phyloP scores from a whole-genome alignment of 2,329 filamentous ascomycete species.

The Blumeria graminis region DNA sequence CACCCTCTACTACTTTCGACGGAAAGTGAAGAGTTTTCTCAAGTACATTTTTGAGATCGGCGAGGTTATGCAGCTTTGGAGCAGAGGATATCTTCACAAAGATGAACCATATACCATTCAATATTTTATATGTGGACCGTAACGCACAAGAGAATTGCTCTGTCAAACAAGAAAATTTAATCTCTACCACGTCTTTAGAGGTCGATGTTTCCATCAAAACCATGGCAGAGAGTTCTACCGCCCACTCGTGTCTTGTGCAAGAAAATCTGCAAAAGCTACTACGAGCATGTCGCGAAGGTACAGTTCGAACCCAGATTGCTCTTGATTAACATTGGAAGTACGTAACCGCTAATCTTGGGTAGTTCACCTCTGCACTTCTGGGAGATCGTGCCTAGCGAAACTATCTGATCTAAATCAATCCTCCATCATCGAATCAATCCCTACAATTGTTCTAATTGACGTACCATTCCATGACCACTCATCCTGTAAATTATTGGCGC shows the following conservation, averaged over 20 bases:
- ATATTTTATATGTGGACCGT: slow-evolving; percentile 21
- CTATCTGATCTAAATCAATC: slow-evolving; percentile 25
- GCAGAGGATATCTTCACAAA: slow-evolving; percentile 9
- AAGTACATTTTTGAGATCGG: not conserved
- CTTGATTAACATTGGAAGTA: not conserved
- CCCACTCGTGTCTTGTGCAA: slow-evolving; percentile 17
- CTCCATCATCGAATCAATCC: slow-evolving; percentile 21
- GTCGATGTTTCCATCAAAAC: not conserved
- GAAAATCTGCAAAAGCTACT: slow-evolving; percentile 24
- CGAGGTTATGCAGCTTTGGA: not conserved
- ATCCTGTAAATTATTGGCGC: slow-evolving; percentile 4
- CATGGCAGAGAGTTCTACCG: not conserved
- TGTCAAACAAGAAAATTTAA: slow-evolving; percentile 15
- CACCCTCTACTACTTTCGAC: too few species aligned
- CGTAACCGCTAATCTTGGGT: not conserved
- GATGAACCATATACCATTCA: slow-evolving; percentile 21
- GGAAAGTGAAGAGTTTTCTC: not conserved
- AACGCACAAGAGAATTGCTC: slow-evolving; percentile 17
- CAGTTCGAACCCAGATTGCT: slow-evolving; percentile 1
- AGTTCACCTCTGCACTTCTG: slow-evolving; percentile 30
- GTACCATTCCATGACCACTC: slow-evolving; percentile 21
- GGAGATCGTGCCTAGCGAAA: slow-evolving; percentile 26
- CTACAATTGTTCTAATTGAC: slow-evolving; percentile 31
- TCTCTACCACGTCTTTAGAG: slow-evolving; percentile 11
- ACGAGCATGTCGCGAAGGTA: slow-evolving; percentile 25